A percentile compares a stretch with the other conserved stretches of the same genome.
Conservation (phyloP, 805 yeast genomes). For the Candida silvicultrix region DNA sequence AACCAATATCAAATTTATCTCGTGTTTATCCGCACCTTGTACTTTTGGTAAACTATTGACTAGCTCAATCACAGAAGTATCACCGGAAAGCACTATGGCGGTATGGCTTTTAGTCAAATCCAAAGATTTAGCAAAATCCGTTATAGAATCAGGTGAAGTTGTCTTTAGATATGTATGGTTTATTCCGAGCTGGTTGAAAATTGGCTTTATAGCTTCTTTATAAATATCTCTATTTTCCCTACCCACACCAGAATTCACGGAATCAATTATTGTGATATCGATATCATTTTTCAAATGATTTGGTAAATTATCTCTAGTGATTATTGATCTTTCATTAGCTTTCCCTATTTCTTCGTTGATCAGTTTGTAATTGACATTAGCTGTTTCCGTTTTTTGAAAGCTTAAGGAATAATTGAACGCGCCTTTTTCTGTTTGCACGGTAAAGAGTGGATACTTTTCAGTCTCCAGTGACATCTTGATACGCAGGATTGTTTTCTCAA, state of each 20-base stretch:
- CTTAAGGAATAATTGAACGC: neutral
- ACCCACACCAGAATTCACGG: conserved; percentile 31
- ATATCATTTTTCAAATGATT: conserved; percentile 1
- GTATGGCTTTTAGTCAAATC: conserved; percentile 26
- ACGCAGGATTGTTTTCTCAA: no score
- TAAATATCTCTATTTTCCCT: conserved; percentile 34
- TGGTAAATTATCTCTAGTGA: conserved; percentile 2
- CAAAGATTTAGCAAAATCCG: conserved; percentile 30
- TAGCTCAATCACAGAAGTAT: conserved; percentile 77
- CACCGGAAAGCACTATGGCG: conserved; percentile 71
- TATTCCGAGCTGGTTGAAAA: conserved; percentile 33
- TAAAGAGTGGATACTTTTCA: neutral
- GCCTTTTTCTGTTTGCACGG: neutral
- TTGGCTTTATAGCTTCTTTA: conserved; percentile 36
- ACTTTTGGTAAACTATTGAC: conserved; percentile 40
- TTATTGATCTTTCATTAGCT: neutral
- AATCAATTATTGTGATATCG: conserved; percentile 27
- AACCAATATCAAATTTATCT: conserved; percentile 28
- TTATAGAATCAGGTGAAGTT: conserved; percentile 29
- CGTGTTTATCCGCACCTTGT: neutral
- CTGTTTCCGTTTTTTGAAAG: neutral
- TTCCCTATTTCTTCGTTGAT: neutral
- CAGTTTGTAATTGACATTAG: neutral
- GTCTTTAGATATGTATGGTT: conserved; percentile 39
- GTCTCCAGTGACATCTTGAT: neutral